Percentiles rank a stretch among this genome's conserved stretches.
Evolutionary conservation across 768 basidiomycete species (phyloP).

Genomic region (Guyanaporus albipodus): DNA sequence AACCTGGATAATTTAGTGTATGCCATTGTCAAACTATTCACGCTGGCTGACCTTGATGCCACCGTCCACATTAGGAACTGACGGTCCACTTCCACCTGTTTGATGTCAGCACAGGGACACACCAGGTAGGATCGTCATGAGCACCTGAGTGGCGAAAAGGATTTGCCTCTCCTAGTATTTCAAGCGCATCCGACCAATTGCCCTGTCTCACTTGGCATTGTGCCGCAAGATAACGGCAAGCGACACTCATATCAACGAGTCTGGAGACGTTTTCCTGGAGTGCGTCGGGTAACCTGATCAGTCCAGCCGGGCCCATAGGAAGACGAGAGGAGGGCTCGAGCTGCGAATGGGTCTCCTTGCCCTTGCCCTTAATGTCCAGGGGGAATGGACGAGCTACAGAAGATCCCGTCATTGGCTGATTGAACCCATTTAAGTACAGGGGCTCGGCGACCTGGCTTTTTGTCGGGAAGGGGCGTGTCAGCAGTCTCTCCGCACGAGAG

Average conservation of each 20-base stretch:
- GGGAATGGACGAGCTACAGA: slow-evolving; percentile 42
- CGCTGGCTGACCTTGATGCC: slow-evolving; percentile 86
- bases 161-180: slow-evolving; percentile 91
- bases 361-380: slow-evolving; percentile 53
- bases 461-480: slow-evolving; percentile 80
- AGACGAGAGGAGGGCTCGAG: slow-evolving; percentile 46
- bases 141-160: slow-evolving; percentile 75
- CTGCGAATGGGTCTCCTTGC: slow-evolving; percentile 46
- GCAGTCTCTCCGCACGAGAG: slow-evolving; percentile 85
- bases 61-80: slow-evolving; percentile 80
- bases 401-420: slow-evolving; percentile 17
- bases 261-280: slow-evolving; percentile 65
- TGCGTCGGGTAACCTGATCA: slow-evolving; percentile 65
- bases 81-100: slow-evolving; percentile 59
- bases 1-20: slow-evolving; percentile 49
- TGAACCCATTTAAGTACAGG: slow-evolving; percentile 25
- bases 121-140: background rate
- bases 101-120: slow-evolving; percentile 5
- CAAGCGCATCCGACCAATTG: slow-evolving; percentile 87
- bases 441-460: slow-evolving; percentile 39
- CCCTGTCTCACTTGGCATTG: slow-evolving; percentile 92
- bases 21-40: background rate
- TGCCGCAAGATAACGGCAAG: slow-evolving; percentile 94
- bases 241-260: slow-evolving; percentile 90
- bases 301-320: slow-evolving; percentile 67